Evolutionary conservation across 192 early-diverging fungal genomes (phyloP).

Genomic region (Rhizophlyctis rosea): DNA sequence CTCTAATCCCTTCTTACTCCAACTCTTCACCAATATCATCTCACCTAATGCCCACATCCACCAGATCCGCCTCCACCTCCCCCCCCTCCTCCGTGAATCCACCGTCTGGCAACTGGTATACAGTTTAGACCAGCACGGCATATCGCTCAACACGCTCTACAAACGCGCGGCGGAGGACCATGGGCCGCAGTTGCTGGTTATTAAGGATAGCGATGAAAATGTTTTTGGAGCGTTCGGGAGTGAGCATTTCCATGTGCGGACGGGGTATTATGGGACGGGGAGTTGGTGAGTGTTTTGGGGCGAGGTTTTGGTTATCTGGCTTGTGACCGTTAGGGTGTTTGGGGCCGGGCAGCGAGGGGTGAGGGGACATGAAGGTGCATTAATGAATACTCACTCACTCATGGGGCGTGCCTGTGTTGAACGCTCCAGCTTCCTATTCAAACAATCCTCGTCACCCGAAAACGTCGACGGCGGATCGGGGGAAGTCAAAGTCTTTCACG

Average conservation of each 20-base stretch:
- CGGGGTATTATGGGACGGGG: slow-evolving; percentile 48
- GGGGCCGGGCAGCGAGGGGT: too few species aligned
- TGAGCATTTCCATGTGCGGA: slow-evolving; percentile 29
- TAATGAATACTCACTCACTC: too few species aligned
- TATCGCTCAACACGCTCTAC: slow-evolving; percentile 82
- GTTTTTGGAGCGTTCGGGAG: slow-evolving; percentile 49
- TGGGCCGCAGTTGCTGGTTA: slow-evolving; percentile 33
- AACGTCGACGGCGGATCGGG: too few species aligned
- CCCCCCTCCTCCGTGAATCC: slow-evolving; percentile 72
- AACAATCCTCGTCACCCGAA: too few species aligned
- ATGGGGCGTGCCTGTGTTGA: too few species aligned
- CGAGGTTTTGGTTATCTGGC: too few species aligned
- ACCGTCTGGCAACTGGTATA: slow-evolving; percentile 81
- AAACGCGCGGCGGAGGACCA: slow-evolving; percentile 7
- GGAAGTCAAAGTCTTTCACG: slow-evolving; percentile 12
- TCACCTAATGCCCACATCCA: neutral
- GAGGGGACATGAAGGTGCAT: too few species aligned
- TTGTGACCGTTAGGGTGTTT: too few species aligned
- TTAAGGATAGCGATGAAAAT: slow-evolving; percentile 29
- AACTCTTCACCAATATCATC: neutral
- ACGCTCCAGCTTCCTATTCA: too few species aligned
- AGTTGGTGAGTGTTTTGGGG: slow-evolving; percentile 36
- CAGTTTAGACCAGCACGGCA: slow-evolving; percentile 91
- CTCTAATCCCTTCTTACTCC: neutral
- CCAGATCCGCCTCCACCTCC: slow-evolving; percentile 75